A percentile compares a stretch with the other conserved stretches of the same genome.
phyloP scores from a whole-genome alignment of 2,329 filamentous ascomycete species.

The Aspergillus quadrilineatus region DNA sequence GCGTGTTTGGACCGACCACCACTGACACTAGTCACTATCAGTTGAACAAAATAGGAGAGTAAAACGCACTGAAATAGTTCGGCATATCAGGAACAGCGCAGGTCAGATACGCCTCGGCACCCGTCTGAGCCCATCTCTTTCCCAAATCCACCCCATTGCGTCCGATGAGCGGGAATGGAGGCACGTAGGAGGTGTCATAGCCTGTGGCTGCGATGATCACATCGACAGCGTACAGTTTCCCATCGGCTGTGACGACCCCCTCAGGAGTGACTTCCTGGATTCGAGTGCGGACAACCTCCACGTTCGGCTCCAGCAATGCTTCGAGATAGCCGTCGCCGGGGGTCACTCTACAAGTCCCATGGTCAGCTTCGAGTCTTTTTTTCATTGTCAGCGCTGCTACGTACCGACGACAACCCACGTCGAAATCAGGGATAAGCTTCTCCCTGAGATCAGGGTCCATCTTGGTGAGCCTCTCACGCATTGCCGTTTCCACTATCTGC shows the following conservation, averaged over 20 bases:
- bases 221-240: no score
- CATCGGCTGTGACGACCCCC: no score
- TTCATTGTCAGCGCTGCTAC: conserved; percentile 19
- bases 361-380: conserved; percentile 24
- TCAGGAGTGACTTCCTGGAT: no score
- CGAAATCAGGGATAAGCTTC: conserved; percentile 18
- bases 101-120: conserved; percentile 28
- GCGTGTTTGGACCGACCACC: conserved; percentile 53
- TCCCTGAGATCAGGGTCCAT: neutral
- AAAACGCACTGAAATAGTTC: conserved; percentile 25
- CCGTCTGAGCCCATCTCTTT: conserved; percentile 18
- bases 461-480: neutral
- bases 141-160: neutral
- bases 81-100: conserved; percentile 22
- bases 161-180: conserved; percentile 28
- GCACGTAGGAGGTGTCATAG: conserved; percentile 16
- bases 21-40: neutral
- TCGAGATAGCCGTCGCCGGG: conserved; percentile 7
- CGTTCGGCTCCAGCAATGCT: conserved; percentile 4
- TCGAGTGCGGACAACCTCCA: no score
- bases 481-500: conserved; percentile 1
- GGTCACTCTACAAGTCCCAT: conserved; percentile 15
- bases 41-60: no score
- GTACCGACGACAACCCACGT: conserved; percentile 21
- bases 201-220: no score